Evolutionary conservation across 306 rosid genomes (phyloP).

Genomic region (Delonix regia): DNA sequence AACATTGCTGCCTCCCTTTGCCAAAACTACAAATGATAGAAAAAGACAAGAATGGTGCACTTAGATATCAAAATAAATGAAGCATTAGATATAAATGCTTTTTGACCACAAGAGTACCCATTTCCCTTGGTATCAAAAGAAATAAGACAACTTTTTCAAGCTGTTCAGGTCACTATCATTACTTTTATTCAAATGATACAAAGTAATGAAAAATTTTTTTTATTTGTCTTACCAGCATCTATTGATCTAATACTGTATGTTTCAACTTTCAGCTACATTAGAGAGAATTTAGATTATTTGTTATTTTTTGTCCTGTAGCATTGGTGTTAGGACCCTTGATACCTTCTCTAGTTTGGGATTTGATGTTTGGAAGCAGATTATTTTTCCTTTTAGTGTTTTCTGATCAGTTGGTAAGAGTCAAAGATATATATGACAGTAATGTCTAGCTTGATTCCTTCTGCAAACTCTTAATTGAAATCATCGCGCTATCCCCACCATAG

Average conservation of each 20-base stretch:
- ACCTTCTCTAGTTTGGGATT: background rate
- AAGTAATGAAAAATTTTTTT: background rate
- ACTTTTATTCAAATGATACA: background rate
- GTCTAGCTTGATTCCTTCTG: background rate
- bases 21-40: constrained; percentile 66
- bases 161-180: background rate
- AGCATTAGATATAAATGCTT: constrained; percentile 8
- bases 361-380: background rate
- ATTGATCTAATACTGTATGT: background rate
- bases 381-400: background rate
- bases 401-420: background rate
- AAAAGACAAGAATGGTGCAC: background rate
- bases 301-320: background rate
- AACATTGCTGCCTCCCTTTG: constrained; percentile 83
- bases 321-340: background rate
- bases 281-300: background rate
- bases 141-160: constrained; percentile 13
- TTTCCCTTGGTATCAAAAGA: background rate
- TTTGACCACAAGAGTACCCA: background rate
- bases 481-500: background rate
- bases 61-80: constrained; percentile 27
- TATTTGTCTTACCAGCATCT: background rate
- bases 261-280: background rate
- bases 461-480: background rate
- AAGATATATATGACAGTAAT: background rate